Evolutionary conservation across 148 eudicot species (phyloP).

Genomic region (Persicaria tinctoria): DNA sequence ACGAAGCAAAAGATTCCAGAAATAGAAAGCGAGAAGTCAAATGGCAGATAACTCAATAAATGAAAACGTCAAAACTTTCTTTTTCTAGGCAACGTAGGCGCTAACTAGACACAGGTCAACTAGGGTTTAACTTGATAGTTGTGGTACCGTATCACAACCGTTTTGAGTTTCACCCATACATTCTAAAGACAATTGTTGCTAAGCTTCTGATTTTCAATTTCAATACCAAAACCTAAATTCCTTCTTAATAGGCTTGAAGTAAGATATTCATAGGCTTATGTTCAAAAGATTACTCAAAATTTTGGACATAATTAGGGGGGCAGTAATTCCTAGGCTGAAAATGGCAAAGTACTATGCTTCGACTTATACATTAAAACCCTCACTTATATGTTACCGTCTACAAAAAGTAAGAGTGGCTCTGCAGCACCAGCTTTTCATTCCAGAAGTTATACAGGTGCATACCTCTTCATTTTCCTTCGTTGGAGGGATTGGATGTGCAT

Average conservation of each 20-base stretch:
- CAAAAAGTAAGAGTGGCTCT: neutral
- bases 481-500: slow-evolving; percentile 45
- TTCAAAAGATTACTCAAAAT: neutral
- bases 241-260: neutral
- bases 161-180: too few species aligned
- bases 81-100: neutral
- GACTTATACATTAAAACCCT: neutral
- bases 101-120: neutral
- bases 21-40: neutral
- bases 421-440: neutral
- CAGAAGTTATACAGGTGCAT: neutral
- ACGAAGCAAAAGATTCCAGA: neutral
- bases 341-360: too few species aligned
- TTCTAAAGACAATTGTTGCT: too few species aligned
- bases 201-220: too few species aligned
- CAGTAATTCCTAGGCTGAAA: neutral
- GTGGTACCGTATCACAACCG: too few species aligned
- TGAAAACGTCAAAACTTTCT: neutral
- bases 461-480: slow-evolving; percentile 8
- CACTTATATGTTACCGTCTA: neutral
- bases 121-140: neutral
- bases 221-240: neutral
- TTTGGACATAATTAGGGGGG: neutral
- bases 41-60: neutral
- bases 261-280: neutral